A percentile compares a stretch with the other conserved stretches of the same genome.
Evolutionary conservation across 305 asterid genomes (phyloP).

Genomic region (Salvia sclarea): DNA sequence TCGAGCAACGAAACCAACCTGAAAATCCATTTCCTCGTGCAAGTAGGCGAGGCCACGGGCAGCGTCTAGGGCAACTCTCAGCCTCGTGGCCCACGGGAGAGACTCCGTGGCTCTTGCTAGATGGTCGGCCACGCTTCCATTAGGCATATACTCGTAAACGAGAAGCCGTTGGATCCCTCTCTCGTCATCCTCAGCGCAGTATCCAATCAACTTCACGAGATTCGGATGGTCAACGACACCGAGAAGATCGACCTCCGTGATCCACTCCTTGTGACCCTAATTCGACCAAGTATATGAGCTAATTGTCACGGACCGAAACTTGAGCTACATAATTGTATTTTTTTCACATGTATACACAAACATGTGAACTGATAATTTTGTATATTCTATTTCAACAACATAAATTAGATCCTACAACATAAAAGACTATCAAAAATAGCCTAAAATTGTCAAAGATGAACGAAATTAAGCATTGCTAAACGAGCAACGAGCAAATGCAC

Average conservation of each 20-base stretch:
- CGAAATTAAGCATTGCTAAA: background rate
- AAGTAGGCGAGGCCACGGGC: conserved; percentile 80
- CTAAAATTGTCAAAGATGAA: background rate
- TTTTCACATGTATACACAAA: background rate
- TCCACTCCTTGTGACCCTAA: conserved; percentile 93
- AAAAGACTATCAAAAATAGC: background rate
- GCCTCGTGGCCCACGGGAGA: conserved; percentile 80
- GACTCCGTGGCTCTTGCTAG: conserved; percentile 53
- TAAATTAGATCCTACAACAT: no score
- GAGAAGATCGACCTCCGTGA: conserved; percentile 80
- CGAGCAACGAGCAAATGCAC: background rate
- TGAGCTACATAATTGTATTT: no score
- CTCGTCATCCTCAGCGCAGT: conserved; percentile 85
- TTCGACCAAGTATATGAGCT: background rate
- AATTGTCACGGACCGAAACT: no score
- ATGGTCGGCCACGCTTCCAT: conserved; percentile 78
- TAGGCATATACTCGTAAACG: conserved; percentile 75
- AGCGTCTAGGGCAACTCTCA: conserved; percentile 75
- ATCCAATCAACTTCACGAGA: conserved; percentile 80
- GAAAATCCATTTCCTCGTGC: conserved; percentile 90
- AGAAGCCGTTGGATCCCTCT: conserved; percentile 88
- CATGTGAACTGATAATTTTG: background rate
- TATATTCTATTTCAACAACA: no score
- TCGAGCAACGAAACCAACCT: conserved; percentile 42
- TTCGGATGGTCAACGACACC: conserved; percentile 80